Conservation (phyloP, 805 yeast species). For the Wickerhamiella dianesei region DNA sequence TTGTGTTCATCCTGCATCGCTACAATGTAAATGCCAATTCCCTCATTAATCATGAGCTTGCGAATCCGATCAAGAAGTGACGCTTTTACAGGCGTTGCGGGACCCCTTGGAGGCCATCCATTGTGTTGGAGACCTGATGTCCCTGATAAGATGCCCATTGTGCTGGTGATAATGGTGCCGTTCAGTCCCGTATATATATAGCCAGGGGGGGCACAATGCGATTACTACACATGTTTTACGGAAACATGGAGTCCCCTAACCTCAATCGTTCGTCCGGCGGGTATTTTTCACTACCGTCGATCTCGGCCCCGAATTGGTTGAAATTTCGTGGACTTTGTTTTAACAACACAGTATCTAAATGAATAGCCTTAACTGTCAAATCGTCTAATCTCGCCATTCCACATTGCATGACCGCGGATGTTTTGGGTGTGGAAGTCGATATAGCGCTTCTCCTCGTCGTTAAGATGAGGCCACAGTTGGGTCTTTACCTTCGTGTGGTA, state of each 20-base stretch:
- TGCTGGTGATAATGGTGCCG: neutral
- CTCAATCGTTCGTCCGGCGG: neutral
- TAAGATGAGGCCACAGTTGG: constrained; percentile 36
- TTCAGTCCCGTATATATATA: neutral
- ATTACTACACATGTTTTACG: too few relatives aligned
- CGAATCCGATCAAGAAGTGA: constrained; percentile 2
- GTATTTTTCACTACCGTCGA: too few relatives aligned
- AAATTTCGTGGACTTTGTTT: too few relatives aligned
- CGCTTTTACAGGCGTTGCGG: neutral
- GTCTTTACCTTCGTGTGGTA: constrained; percentile 51
- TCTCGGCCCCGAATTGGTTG: too few relatives aligned
- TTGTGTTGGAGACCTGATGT: neutral
- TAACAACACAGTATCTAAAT: too few relatives aligned
- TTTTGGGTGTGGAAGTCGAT: constrained; percentile 23
- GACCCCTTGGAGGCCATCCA: neutral
- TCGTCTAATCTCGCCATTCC: neutral
- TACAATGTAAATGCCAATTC: constrained; percentile 58
- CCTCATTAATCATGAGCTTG: constrained; percentile 40
- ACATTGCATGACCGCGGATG: neutral
- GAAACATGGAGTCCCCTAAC: too few relatives aligned
- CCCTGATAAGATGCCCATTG: neutral
- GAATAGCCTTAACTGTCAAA: neutral
- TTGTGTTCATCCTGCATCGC: constrained; percentile 92
- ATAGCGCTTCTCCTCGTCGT: constrained; percentile 55
- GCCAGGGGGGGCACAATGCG: neutral